phyloP scores from a whole-genome alignment of 805 yeast species.

The Pichia kluyveri region DNA sequence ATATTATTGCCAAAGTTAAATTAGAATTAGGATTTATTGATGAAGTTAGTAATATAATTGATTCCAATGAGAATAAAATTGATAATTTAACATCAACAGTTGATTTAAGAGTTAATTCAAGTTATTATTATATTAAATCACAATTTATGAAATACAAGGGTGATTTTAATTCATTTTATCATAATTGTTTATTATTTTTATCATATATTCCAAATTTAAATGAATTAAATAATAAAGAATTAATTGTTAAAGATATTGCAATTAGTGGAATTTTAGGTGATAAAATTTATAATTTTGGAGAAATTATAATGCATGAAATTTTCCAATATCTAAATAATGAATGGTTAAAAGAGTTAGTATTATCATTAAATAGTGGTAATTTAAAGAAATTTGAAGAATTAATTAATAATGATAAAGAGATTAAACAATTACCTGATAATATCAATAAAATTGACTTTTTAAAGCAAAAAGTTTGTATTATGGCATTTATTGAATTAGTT shows the following conservation, averaged over 20 bases:
- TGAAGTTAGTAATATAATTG: conserved; percentile 61
- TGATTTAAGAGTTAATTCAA: conserved; percentile 64
- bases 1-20: conserved; percentile 70
- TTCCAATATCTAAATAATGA: conserved; percentile 37
- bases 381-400: conserved; percentile 51
- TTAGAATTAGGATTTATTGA: conserved; percentile 43
- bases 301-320: conserved; percentile 82
- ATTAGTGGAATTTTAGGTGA: conserved; percentile 87
- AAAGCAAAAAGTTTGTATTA: conserved; percentile 84
- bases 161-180: conserved; percentile 76
- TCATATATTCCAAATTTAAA: conserved; percentile 54
- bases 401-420: conserved; percentile 2
- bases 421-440: conserved; percentile 26
- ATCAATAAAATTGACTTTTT: conserved; percentile 54
- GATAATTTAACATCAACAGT: conserved; percentile 43
- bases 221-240: conserved; percentile 30
- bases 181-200: conserved; percentile 70
- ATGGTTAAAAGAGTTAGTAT: conserved; percentile 68
- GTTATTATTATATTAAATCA: conserved; percentile 73
- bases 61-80: conserved; percentile 46
- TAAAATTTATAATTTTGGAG: conserved; percentile 91
- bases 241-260: conserved; percentile 62
- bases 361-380: conserved; percentile 71
- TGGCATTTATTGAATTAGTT: conserved; percentile 83
- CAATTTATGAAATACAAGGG: conserved; percentile 64